Base-by-base conservation (phyloP, 2,329 filamentous ascomycete genomes). In the Didymella pinodella region DNA sequence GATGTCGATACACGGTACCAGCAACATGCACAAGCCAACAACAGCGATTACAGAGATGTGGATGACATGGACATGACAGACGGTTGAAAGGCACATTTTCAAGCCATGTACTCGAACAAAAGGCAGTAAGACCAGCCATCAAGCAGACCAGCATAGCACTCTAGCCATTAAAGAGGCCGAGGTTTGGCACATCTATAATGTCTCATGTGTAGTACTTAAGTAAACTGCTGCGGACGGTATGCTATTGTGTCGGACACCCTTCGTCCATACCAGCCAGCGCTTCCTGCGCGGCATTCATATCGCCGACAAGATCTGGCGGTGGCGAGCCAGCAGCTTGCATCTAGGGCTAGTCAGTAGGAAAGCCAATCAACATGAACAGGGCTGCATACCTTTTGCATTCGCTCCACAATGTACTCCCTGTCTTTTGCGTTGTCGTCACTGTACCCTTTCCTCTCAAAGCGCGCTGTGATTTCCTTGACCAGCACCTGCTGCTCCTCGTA, bases 261-360 rank as follows among this genome's bases (percentile, higher is more conserved):
- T 81, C 78, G 48, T 88, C 84, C 51, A 86, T 77, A 61, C 84
- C 84, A 36, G 80, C 78, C 7, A 84, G 75, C 31, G 82, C 82
- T 64, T 94, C 91, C 72, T 94, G 91, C 18, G 91, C 90, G 48
- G 90, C 90, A 54, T 89, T 88, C 86, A 96, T 90, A 74, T 97
- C 92, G 55, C 93, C 94, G 16, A 99, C 90, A 18, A 99, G 82
- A 76, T 98, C 95, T 36, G 91, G 85, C 0, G 95, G 95, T 44
- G 95, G 95, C 20, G 91, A 93, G 10, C 95, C 95, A 61, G 90
- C 90, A 50, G 89, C 89, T 93, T 99, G 95, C 95, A 99, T 99
- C 94, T 97, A 32, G 29, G 47, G 18, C 41, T 25, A 43, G 46
- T 62, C 48, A 64, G 65, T 57, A 31, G 47, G 31, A 38, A 0